These are phyloP conservation scores for Pilatotrama ljubarskyi DNA, from an alignment of 768 basidiomycete genomes.

Conservation along the genomic window DNA sequence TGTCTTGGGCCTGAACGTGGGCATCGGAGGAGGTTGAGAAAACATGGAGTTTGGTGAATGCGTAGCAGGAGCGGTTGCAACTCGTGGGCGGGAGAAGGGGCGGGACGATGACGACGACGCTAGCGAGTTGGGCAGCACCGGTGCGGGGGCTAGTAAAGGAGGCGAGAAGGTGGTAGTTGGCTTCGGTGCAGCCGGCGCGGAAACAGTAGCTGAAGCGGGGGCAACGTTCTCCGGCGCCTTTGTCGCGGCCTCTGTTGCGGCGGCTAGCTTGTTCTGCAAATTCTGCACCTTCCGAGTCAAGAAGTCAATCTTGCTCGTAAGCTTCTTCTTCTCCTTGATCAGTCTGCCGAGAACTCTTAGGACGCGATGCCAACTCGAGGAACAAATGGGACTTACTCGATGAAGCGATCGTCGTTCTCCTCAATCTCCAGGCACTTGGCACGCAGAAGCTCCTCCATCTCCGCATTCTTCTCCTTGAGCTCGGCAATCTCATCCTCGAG, in stretches of 20 bases:
- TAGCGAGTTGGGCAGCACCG: constrained; percentile 14
- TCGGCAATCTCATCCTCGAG: constrained; percentile 56
- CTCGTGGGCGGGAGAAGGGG: constrained; percentile 48
- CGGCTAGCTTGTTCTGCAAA: constrained; percentile 65
- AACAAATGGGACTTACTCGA: constrained; percentile 59
- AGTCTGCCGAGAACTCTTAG: constrained; percentile 45
- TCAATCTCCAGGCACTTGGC: constrained; percentile 78
- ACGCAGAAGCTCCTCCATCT: constrained; percentile 73
- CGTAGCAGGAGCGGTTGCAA: constrained; percentile 22
- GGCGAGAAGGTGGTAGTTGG: constrained; percentile 25
- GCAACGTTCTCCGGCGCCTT: constrained; percentile 5
- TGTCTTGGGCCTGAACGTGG: constrained; percentile 28
- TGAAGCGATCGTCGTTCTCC: constrained; percentile 78
- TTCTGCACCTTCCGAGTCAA: constrained; percentile 73
- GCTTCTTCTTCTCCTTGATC: constrained; percentile 79
- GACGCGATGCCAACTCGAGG: background rate
- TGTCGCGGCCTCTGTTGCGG: constrained; percentile 34
- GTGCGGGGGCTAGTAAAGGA: constrained; percentile 9
- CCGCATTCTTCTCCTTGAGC: constrained; percentile 66
- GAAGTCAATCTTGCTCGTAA: constrained; percentile 65
- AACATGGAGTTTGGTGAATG: background rate
- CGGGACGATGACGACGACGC: constrained; percentile 22
- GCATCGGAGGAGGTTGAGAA: constrained; percentile 13
- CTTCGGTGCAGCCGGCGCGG: constrained; percentile 22
- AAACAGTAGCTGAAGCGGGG: constrained; percentile 19